Conservation (phyloP, 2,329 filamentous ascomycete genomes). For the Curvularia spicifera region DNA sequence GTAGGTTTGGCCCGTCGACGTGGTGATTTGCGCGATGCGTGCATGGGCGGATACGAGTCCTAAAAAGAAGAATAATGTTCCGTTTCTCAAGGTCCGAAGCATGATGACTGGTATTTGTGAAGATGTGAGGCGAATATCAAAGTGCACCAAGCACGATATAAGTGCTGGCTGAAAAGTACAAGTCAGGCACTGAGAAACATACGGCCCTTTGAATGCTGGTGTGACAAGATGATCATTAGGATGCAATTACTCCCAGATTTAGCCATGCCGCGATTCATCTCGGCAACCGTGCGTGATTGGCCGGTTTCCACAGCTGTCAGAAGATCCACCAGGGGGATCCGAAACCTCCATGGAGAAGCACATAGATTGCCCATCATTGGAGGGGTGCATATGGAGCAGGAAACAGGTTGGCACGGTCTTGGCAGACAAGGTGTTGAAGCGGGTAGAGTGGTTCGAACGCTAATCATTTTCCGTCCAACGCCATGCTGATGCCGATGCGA, state of each 20-base stretch:
- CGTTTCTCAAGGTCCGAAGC: background rate
- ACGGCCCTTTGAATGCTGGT: background rate
- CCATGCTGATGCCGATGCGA: conserved; percentile 33
- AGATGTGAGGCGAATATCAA: background rate
- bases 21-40: conserved; percentile 33
- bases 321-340: background rate
- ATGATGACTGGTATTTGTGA: background rate
- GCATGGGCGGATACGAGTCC: conserved; percentile 20
- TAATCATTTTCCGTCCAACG: conserved; percentile 24
- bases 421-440: background rate
- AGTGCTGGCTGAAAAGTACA: background rate
- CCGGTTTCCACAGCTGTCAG: background rate
- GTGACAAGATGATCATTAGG: background rate
- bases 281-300: conserved; percentile 1
- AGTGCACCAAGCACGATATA: background rate
- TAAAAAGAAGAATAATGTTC: background rate
- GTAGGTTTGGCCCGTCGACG: conserved; percentile 26
- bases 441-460: conserved; percentile 2
- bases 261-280: conserved; percentile 1
- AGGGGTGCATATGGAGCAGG: background rate
- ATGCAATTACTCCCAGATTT: conserved; percentile 3
- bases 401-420: background rate
- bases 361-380: background rate
- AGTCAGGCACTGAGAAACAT: background rate
- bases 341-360: background rate